Evolutionary conservation across 805 yeast species (phyloP), one percentile per base, ranked within the genome.

Genomic region (Pichia nakasei): DNA sequence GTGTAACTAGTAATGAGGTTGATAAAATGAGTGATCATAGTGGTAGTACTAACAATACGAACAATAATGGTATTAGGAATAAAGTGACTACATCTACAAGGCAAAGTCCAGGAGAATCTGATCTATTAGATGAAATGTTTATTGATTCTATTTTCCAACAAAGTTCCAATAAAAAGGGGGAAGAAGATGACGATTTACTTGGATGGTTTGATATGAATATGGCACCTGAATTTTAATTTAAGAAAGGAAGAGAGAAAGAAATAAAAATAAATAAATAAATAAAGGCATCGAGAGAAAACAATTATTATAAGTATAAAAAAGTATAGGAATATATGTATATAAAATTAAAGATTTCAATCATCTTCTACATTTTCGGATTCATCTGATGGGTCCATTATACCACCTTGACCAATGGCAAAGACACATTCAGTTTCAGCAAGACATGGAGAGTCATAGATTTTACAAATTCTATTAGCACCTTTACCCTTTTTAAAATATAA

Each of bases 361-460:
- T 84, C 93, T 18, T 84, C 86, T 33, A 43, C 48, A 11, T 46
- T 48, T 46, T 58, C 64, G 15, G 60, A 42, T 41, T 59, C 63
- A 45, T 60, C 64, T 52, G 82, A 78, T 27, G 97, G 97, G 67
- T 93, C 98, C 45, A 95, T 96, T 51, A 93, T 81, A 48, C 98
- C 98, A 55, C 91, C 96, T 61, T 87, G 96, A 59, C 89, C 93
- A 49, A 93, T 86, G 5, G 96, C 97, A 68, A 93, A 91, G 8
- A 86, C 82, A 55, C 96, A 85, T 55, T 93, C 97, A 42, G 93
- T 80, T 60, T 93, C 97, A 0, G 98, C 97, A 48, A 93, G 69
- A 58, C 97, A 89, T 3, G 98, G 98, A 48, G 96, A 86, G 61
- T 93, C 98, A 54, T 86, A 88, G 38, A 93, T 85, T 63, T 87